Conservation (phyloP, 129 eudicot species). For the Deinandra increscens region DNA sequence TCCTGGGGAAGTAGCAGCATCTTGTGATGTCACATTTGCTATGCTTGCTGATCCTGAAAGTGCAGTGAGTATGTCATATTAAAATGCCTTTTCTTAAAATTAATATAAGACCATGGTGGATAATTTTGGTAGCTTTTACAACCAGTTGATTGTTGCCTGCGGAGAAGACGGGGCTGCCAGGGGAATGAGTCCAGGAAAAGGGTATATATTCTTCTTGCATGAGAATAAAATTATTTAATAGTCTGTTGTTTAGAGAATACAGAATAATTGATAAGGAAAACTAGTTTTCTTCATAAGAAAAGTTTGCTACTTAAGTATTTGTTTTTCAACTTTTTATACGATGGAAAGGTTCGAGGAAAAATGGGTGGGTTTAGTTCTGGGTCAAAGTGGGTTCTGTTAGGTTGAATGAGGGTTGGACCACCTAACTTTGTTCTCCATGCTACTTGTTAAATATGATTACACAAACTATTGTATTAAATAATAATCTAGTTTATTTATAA, state of each 20-base stretch:
- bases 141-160: constrained; percentile 79
- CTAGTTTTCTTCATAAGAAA: background rate
- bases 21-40: constrained; percentile 93
- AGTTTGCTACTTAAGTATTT: background rate
- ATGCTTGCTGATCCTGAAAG: constrained; percentile 99
- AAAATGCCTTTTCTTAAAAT: background rate
- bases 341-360: background rate
- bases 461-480: background rate
- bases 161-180: constrained; percentile 85
- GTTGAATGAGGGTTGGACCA: background rate
- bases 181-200: constrained; percentile 92
- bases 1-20: constrained; percentile 93
- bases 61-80: constrained; percentile 75
- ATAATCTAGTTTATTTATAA: background rate
- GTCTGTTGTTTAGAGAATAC: constrained; percentile 3
- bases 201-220: constrained; percentile 42
- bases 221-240: background rate
- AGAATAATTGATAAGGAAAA: constrained; percentile 9
- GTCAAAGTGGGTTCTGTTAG: background rate
- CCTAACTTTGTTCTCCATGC: background rate
- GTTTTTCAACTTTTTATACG: background rate
- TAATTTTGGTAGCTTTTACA: constrained; percentile 17
- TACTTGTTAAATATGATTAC: background rate
- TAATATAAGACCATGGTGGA: constrained; percentile 3
- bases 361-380: background rate